phyloP scores from a whole-genome alignment of 495 filamentous ascomycete species.

The Aspergillus incahuasiensis region DNA sequence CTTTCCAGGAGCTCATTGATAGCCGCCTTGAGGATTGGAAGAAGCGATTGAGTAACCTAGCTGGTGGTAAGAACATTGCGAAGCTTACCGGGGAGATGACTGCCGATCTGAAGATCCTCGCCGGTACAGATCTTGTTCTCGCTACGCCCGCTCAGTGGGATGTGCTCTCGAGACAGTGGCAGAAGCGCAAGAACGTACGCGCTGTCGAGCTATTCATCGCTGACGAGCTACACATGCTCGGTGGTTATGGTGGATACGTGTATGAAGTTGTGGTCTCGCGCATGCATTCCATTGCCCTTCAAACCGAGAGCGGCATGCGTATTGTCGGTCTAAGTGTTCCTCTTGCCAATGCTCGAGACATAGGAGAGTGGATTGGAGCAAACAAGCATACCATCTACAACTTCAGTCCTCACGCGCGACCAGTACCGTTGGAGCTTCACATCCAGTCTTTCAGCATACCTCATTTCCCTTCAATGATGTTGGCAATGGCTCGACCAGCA shows the following conservation, averaged over 20 bases:
- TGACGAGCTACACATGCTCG: conserved; percentile 95
- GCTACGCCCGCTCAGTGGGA: conserved; percentile 96
- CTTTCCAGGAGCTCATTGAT: conserved; percentile 93
- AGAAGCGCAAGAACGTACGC: conserved; percentile 90
- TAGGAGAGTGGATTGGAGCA: conserved; percentile 99
- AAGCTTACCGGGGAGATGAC: conserved; percentile 94
- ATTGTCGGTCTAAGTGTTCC: conserved; percentile 91
- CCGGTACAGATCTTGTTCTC: conserved; percentile 83
- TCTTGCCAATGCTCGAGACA: conserved; percentile 83
- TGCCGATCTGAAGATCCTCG: conserved; percentile 83
- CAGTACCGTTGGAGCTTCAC: conserved; percentile 85
- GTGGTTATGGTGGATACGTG: conserved; percentile 79
- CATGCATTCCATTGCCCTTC: conserved; percentile 93
- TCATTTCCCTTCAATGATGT: conserved; percentile 96
- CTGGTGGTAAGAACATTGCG: conserved; percentile 84
- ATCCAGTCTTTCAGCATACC: conserved; percentile 95
- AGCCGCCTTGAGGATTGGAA: conserved; percentile 76
- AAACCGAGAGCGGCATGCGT: conserved; percentile 78
- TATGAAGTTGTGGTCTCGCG: conserved; percentile 96
- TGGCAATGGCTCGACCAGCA: conserved; percentile 93
- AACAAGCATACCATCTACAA: conserved; percentile 98
- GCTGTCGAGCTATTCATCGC: conserved; percentile 89
- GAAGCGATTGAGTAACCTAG: conserved; percentile 63
- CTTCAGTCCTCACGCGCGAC: conserved; percentile 88
- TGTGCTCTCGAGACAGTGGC: conserved; percentile 91